phyloP scores from a whole-genome alignment of 129 eudicot species.

The Flaveria bidentis region DNA sequence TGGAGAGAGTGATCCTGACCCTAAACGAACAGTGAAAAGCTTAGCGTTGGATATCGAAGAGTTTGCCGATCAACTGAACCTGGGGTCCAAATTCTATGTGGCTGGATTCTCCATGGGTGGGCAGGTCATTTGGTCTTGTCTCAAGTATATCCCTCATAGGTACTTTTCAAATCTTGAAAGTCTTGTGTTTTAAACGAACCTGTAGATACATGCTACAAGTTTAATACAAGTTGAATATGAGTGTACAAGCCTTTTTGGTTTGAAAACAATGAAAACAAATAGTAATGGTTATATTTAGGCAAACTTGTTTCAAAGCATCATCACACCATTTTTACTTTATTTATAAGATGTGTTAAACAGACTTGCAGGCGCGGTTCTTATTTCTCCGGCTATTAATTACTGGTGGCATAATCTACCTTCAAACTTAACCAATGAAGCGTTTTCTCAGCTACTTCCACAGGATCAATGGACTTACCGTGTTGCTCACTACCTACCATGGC shows the following conservation, averaged over 20 bases:
- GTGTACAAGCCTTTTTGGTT: no score
- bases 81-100: slow-evolving; percentile 69
- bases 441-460: slow-evolving; percentile 39
- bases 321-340: background rate
- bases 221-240: no score
- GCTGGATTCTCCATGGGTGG: slow-evolving; percentile 80
- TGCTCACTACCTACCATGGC: slow-evolving; percentile 65
- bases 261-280: no score
- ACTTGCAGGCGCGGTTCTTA: slow-evolving; percentile 66
- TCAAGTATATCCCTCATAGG: slow-evolving; percentile 91
- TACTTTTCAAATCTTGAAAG: background rate
- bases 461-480: slow-evolving; percentile 77
- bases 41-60: slow-evolving; percentile 66
- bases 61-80: slow-evolving; percentile 67
- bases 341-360: slow-evolving; percentile 34
- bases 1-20: slow-evolving; percentile 88
- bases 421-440: slow-evolving; percentile 52
- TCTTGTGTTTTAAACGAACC: background rate
- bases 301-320: background rate
- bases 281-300: no score
- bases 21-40: slow-evolving; percentile 57
- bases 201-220: no score
- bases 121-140: slow-evolving; percentile 55
- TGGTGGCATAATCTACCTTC: slow-evolving; percentile 79
- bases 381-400: slow-evolving; percentile 69